Base-by-base conservation (phyloP, 208 protist genomes). In the Novymonas esmeraldas region DNA sequence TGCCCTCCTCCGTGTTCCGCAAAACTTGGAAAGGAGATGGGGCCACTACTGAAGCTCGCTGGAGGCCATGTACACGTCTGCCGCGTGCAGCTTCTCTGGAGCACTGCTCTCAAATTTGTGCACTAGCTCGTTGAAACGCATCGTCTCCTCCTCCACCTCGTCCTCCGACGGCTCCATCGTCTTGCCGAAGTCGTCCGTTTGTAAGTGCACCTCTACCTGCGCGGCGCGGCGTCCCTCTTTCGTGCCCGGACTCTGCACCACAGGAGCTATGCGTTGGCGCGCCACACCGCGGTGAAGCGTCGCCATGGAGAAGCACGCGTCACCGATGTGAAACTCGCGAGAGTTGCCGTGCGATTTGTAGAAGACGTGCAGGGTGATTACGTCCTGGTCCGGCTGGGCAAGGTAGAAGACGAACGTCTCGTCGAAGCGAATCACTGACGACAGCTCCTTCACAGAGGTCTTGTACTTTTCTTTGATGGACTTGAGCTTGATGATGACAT, bases 391-490 rank as follows among this genome's bases (percentile, higher is more conserved):
- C 6, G 90, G 90, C 49, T 95, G 87, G 33, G 90, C 90, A 42
- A 95, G 81, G 56, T 93, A 95, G 54, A 95, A 95, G 7, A 86
- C 76, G 64, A 95, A 95, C 20, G 84, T 89, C 63, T 95, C 90
- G 50, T 91, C 83, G 68, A 95, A 93, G 33, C 80, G 64, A 68
- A 93, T 82, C 39, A 89, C 79, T 22, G 86, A 84, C 39, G 80
- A 78, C 26, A 93, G 57, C 51, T 89, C 78, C 55, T 89, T 89
- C 7, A 90, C 81, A 26, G 87, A 92, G 6, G 90, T 95, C 61
- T 93, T 95, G 64, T 95, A 95, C 71, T 95, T 95, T 64, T 95
- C 90, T 64, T 95, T 95, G 44, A 95, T 87, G 28, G 90, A 95
- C 72, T 95, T 95, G 20, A 93, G 74, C 62, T 95, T 95, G 58